Evolutionary conservation across 2,329 filamentous ascomycete species (phyloP), one percentile per base, ranked within the genome.

Genomic region (Clarireedia monteithiana): DNA sequence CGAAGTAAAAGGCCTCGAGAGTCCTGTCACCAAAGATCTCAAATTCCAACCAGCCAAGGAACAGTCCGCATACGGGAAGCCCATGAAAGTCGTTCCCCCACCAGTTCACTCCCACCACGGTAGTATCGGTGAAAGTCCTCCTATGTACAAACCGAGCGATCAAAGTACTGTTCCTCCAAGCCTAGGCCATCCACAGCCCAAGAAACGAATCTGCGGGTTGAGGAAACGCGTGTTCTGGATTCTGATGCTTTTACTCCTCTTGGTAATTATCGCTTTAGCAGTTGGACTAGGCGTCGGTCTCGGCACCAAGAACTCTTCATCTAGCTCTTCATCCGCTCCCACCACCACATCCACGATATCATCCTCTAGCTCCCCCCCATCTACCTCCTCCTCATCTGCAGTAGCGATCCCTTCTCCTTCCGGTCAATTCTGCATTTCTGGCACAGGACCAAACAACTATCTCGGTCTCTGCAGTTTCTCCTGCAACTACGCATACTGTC

Each of bases 381-480:
- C 51, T 6, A 40, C 6, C 23, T 39, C 30, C 17, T 27, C 51
- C 3, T 23, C 50, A 7, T 36, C 52, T 4, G 34, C 9, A 45
- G 42, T 20, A 14, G 9, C 48, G 6, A 23, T 48, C 3, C 40
- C 52, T 14, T 48, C 53, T 14, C 48, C 58, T 23, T 24, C 58
- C 51, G 30, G 44, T 1, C 48, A 46, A 24, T 50, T 39, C 20
- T 65, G 62, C 38, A 60, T 62, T 17, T 50, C 57, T 15, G 63
- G 63, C 6, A 58, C 58, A 26, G 66, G 69, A 7, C 64, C 66
- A 5, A 59, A 67, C 3, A 72, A 73, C 56, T 71, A 70, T 45
- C 49, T 55, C 9, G 72, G 71, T 2, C 69, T 74, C 12, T 74
- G 72, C 57, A 42, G 59, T 34, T 74, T 70, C 40, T 55, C 59